phyloP scores from a whole-genome alignment of 345 rosid genomes.

The Sapria himalayana region DNA sequence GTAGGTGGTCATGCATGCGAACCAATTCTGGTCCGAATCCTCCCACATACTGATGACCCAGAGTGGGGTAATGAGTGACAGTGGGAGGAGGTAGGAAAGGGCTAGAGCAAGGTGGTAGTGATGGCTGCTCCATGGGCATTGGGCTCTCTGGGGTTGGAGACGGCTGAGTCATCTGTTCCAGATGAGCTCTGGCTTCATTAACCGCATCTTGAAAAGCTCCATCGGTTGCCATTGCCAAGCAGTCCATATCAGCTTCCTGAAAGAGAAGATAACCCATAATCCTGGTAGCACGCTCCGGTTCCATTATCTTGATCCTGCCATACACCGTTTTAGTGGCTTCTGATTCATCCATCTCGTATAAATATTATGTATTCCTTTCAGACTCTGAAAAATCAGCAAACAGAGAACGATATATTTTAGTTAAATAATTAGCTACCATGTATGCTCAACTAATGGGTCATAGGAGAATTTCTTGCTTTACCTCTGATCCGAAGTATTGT shows the following conservation, averaged over 20 bases:
- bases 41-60: no score
- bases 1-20: slow-evolving; percentile 24
- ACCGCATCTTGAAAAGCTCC: slow-evolving; percentile 20
- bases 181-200: slow-evolving; percentile 22
- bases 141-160: slow-evolving; percentile 14
- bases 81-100: slow-evolving; percentile 7
- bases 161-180: slow-evolving; percentile 15
- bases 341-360: slow-evolving; percentile 24
- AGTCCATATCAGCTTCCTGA: slow-evolving; percentile 21
- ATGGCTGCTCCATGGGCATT: slow-evolving; percentile 13
- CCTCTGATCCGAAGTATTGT: no score
- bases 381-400: no score
- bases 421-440: no score
- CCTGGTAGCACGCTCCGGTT: slow-evolving; percentile 30
- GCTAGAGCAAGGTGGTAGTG: slow-evolving; percentile 9
- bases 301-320: slow-evolving; percentile 24
- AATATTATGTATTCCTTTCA: slow-evolving; percentile 1
- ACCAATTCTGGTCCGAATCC: slow-evolving; percentile 21
- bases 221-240: slow-evolving; percentile 26
- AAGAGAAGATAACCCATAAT: slow-evolving; percentile 32
- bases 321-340: slow-evolving; percentile 23
- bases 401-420: no score
- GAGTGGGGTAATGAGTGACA: slow-evolving; percentile 11
- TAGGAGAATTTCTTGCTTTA: no score
- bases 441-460: no score